Base-by-base conservation (phyloP, 2,329 filamentous ascomycete genomes). In the Magnaporthiopsis rhizophila region DNA sequence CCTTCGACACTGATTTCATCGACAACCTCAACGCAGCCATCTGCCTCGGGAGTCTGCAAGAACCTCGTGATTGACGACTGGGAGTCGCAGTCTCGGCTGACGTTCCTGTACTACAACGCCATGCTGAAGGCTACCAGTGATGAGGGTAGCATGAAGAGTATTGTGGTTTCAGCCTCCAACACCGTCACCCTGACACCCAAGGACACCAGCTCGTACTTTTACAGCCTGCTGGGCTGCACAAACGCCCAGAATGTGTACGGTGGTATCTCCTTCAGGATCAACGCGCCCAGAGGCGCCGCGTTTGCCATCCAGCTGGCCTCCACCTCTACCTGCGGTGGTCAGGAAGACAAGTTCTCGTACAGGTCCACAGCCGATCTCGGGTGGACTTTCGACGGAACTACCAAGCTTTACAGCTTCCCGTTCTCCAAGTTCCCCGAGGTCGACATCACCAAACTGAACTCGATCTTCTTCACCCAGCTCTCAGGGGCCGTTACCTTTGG, bases 71-170 rank as follows among this genome's bases (percentile, higher is more conserved):
- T 87, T 64, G 85, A 87, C 67, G 85, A 87, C 74, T 87, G 82
- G 79, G 78, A 78, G 64, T 87, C 84, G 11, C 85, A 87, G 70
- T 87, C 84, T 7, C 82, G 84, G 36, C 72, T 87, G 63, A 85
- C 82, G 1, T 87, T 87, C 72, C 73, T 87, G 21, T 82, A 77
- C 69, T 87, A 87, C 76, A 87, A 87, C 69, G 78, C 84, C 53
- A 75, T 86, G 74, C 74, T 81, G 2, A 75, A 81, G 67, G 77
- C 84, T 4, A 81, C 81, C 7, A 84, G 83, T 45, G 82, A 86
- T 67, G 85, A 87, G 70, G 80, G 74, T 2, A 81, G 81, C 8
- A 85, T 86, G 81, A 76, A 78, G 28, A 85, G 82, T 1, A 74
- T 86, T 30, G 75, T 79, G 18, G 82, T 86, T 56, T 78, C 78